Evolutionary conservation across 163 green algal species (phyloP).

Genomic region (Scenedesmus sp.): DNA sequence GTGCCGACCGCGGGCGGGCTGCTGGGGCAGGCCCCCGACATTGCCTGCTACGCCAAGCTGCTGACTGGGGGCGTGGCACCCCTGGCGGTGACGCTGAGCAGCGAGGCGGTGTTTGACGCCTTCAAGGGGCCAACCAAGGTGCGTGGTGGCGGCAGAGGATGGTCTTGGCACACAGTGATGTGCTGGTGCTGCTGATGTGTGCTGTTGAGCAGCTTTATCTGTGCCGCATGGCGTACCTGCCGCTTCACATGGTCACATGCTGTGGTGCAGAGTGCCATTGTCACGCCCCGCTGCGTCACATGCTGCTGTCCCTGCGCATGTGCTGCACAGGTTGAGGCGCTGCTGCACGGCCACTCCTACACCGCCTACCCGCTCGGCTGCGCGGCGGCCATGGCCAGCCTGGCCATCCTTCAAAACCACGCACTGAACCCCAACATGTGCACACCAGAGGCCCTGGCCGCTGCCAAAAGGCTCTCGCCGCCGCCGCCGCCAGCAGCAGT

Average conservation of each 20-base stretch:
- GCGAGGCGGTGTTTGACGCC: slow-evolving; percentile 84
- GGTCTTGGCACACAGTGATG: background rate
- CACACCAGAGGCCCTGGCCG: slow-evolving; percentile 40
- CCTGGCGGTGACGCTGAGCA: slow-evolving; percentile 91
- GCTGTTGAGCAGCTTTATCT: background rate
- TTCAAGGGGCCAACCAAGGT: slow-evolving; percentile 86
- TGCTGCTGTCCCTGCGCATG: background rate
- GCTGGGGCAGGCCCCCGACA: slow-evolving; percentile 83
- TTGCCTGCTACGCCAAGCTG: slow-evolving; percentile 95
- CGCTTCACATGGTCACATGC: too few relatives aligned
- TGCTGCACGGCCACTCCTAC: slow-evolving; percentile 99
- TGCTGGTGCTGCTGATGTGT: background rate
- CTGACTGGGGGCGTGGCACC: slow-evolving; percentile 88
- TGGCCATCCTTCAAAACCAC: slow-evolving; percentile 76
- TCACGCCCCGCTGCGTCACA: too few relatives aligned
- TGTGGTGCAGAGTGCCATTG: too few relatives aligned
- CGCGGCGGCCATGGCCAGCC: slow-evolving; percentile 75
- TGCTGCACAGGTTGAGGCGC: slow-evolving; percentile 68
- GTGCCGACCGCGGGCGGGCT: slow-evolving; percentile 66
- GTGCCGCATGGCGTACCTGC: too few relatives aligned
- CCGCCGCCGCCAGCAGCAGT: background rate
- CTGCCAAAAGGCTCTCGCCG: background rate
- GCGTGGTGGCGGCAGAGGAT: background rate
- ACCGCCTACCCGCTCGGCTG: slow-evolving; percentile 93
- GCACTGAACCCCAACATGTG: slow-evolving; percentile 80